These are phyloP conservation scores for Fibroporia radiculosa DNA, from an alignment of 768 basidiomycete species.

Conservation along the genomic window DNA sequence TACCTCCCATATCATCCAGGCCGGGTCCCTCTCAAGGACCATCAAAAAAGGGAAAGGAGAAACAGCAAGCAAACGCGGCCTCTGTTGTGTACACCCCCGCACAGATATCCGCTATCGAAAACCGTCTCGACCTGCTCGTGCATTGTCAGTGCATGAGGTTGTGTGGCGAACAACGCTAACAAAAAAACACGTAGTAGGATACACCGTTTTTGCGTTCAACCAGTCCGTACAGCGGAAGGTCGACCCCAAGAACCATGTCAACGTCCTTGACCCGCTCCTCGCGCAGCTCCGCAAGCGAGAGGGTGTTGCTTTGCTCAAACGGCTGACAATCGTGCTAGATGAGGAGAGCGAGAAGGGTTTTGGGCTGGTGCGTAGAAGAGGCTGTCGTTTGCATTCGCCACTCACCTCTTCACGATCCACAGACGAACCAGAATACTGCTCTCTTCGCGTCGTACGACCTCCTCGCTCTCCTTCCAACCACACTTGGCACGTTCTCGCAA, in stretches of 20 bases:
- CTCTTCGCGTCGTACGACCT: constrained; percentile 67
- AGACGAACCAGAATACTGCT: constrained; percentile 67
- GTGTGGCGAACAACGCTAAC: constrained; percentile 7
- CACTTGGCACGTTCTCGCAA: constrained; percentile 60
- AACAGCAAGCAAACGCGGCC: constrained; percentile 28
- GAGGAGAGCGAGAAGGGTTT: constrained; percentile 84
- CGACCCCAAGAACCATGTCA: constrained; percentile 64
- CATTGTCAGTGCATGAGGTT: constrained; percentile 44
- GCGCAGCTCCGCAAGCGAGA: constrained; percentile 48
- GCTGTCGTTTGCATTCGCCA: background rate
- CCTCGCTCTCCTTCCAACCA: constrained; percentile 69
- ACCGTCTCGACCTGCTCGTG: constrained; percentile 58
- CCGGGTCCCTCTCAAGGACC: constrained; percentile 6
- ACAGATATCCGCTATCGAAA: constrained; percentile 53
- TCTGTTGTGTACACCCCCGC: constrained; percentile 37
- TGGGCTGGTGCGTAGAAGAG: constrained; percentile 48
- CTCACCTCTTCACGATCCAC: constrained; percentile 2
- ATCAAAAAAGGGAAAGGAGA: constrained; percentile 54
- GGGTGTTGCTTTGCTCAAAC: constrained; percentile 61
- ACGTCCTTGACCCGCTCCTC: constrained; percentile 53
- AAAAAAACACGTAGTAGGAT: constrained; percentile 60
- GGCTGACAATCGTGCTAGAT: constrained; percentile 74
- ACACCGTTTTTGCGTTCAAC: constrained; percentile 71
- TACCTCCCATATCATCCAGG: constrained; percentile 9
- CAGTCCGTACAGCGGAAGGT: constrained; percentile 65